Conservation (phyloP, 257 asterid species). For the Solanum pinnatisectum region DNA sequence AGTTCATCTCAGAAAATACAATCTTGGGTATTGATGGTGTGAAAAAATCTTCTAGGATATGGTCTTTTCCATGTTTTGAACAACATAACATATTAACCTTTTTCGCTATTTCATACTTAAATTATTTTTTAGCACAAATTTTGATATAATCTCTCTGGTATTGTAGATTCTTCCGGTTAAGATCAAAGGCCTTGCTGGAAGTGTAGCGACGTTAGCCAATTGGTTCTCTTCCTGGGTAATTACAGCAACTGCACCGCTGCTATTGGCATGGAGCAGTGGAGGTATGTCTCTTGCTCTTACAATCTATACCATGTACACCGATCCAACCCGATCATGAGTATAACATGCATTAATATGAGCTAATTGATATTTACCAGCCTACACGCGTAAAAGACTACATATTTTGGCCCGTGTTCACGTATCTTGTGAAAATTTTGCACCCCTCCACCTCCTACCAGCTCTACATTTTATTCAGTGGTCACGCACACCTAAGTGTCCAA, state of each 20-base stretch:
- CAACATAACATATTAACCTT: background rate
- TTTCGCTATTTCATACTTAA: background rate
- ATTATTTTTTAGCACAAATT: background rate
- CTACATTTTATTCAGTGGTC: background rate
- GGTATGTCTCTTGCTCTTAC: conserved; percentile 25
- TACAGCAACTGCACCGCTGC: conserved; percentile 68
- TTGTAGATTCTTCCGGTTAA: conserved; percentile 77
- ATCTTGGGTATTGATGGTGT: background rate
- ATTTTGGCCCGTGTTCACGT: background rate
- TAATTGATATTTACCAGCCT: background rate
- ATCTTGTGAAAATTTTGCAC: background rate
- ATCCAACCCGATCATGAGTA: background rate
- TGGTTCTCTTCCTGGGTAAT: conserved; percentile 67
- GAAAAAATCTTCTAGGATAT: background rate
- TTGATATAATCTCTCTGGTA: background rate
- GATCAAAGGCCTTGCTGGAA: conserved; percentile 85
- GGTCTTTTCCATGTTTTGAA: background rate
- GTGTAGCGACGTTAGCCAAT: conserved; percentile 71
- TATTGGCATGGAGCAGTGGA: conserved; percentile 74
- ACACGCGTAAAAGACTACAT: background rate
- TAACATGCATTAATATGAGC: background rate
- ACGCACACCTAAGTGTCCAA: background rate
- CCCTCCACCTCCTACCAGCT: background rate
- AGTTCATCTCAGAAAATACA: background rate
- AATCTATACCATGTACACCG: background rate